These are phyloP conservation scores for Acacia melanoxylon DNA, from an alignment of 306 rosid genomes.

Conservation along the genomic window DNA sequence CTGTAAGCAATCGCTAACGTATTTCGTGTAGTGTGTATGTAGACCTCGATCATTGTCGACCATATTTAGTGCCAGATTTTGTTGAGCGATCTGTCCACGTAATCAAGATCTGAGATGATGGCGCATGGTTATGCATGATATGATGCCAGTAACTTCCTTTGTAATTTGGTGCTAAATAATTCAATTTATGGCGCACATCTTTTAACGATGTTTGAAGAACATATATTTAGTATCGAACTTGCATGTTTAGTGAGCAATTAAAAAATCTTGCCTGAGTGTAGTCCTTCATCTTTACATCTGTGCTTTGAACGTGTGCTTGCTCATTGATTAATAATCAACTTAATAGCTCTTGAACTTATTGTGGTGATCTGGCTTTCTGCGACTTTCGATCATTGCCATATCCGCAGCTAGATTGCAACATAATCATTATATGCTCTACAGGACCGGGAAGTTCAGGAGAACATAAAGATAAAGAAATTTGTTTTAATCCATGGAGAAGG, in stretches of 20 bases:
- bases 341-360: background rate
- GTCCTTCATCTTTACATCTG: conserved; percentile 6
- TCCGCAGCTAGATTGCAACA: background rate
- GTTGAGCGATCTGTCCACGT: background rate
- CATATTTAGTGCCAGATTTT: background rate
- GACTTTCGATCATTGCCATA: background rate
- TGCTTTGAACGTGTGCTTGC: conserved; percentile 11
- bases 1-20: background rate
- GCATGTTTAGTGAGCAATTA: background rate
- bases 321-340: background rate
- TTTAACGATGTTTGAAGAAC: background rate
- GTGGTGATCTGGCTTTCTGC: background rate
- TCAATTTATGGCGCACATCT: background rate
- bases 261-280: background rate
- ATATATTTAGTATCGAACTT: background rate
- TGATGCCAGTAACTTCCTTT: background rate
- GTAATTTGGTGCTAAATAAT: conserved; percentile 9
- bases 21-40: background rate
- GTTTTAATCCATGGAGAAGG: conserved; percentile 92
- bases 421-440: conserved; percentile 31
- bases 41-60: background rate
- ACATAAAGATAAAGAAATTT: conserved; percentile 61
- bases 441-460: conserved; percentile 63
- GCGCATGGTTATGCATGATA: conserved; percentile 18
- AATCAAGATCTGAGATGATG: conserved; percentile 10